Percentiles rank a stretch among this genome's conserved stretches.
Conservation (phyloP, 2,329 filamentous ascomycete species). For the Phialophora expanda region DNA sequence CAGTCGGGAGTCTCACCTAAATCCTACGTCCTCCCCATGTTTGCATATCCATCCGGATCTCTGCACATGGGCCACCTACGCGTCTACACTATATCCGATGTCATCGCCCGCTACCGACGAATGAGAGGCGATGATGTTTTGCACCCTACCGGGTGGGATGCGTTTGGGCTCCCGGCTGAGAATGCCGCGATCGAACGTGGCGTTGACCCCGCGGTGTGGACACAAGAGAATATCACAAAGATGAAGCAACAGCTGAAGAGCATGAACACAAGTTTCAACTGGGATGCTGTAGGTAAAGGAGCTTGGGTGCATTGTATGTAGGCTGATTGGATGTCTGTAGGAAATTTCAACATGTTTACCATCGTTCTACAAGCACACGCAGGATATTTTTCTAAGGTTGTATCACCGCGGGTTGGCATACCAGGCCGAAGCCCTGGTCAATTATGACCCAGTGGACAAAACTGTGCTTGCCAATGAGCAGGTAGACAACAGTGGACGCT, state of each 20-base stretch:
- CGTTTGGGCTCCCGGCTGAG: slow-evolving; percentile 87
- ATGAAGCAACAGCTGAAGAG: slow-evolving; percentile 81
- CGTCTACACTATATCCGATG: slow-evolving; percentile 89
- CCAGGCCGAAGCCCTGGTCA: slow-evolving; percentile 81
- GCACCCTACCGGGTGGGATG: slow-evolving; percentile 94
- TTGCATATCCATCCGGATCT: slow-evolving; percentile 86
- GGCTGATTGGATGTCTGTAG: slow-evolving; percentile 53
- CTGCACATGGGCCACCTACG: slow-evolving; percentile 86
- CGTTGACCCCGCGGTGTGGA: slow-evolving; percentile 79
- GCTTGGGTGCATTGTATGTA: slow-evolving; percentile 36
- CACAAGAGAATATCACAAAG: slow-evolving; percentile 74
- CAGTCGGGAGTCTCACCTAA: slow-evolving; percentile 43
- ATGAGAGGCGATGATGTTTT: slow-evolving; percentile 77
- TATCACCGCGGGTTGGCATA: slow-evolving; percentile 77
- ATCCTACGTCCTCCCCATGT: slow-evolving; percentile 84
- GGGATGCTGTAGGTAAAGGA: slow-evolving; percentile 70
- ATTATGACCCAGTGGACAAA: slow-evolving; percentile 87
- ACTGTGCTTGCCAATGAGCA: slow-evolving; percentile 93
- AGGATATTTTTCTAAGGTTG: slow-evolving; percentile 80
- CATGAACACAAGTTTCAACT: slow-evolving; percentile 85
- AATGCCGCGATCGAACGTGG: slow-evolving; percentile 87
- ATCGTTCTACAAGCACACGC: slow-evolving; percentile 86
- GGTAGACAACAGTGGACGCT: slow-evolving; percentile 79
- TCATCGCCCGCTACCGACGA: slow-evolving; percentile 74
- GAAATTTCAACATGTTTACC: slow-evolving; percentile 85